Base-by-base conservation (phyloP, 2,329 filamentous ascomycete species). In the Fusarium devonianum region DNA sequence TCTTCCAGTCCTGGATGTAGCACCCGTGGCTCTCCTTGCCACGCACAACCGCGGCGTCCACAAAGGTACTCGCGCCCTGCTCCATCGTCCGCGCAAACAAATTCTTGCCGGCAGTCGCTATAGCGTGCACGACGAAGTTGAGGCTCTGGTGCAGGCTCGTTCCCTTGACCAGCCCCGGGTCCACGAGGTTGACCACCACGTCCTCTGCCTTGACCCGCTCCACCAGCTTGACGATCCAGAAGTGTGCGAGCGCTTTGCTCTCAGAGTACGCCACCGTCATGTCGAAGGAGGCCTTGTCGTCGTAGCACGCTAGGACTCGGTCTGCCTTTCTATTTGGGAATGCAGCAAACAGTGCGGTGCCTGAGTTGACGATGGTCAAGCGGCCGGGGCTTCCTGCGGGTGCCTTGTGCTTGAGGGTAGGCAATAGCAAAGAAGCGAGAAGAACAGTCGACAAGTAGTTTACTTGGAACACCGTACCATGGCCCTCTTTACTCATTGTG, bases 151-250 rank as follows among this genome's bases (percentile, higher is more conserved):
- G 53, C 3, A 83, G 64, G 0, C 64, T 58, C 0, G 80, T 81
- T 3, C 74, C 76, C 25, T 67, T 71, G 7, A 72, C 67, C 33
- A 71, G 67, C 0, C 75, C 78, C 1, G 79, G 79, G 14, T 78
- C 76, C 1, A 74, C 75, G 2, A 78, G 50, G 41, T 80, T 81
- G 29, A 81, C 64, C 7, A 76, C 52, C 0, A 78, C 71, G 25
- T 77, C 71, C 2, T 77, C 68, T 0, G 72, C 53, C 1, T 65
- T 66, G 0, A 78, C 67, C 14, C 67, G 66, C 12, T 75, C 70
- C 5, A 58, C 62, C 0, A 78, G 54, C 40, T 73, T 72, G 53
- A 59, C 57, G 3, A 69, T 56, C 58, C 74, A 75, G 19, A 74
- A 56, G 17, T 71, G 68, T 2, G 60, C 56, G 0, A 75, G 56